Evolutionary conservation across 164 flowering plant species (phyloP).

Genomic region (Dillenia turbinata): DNA sequence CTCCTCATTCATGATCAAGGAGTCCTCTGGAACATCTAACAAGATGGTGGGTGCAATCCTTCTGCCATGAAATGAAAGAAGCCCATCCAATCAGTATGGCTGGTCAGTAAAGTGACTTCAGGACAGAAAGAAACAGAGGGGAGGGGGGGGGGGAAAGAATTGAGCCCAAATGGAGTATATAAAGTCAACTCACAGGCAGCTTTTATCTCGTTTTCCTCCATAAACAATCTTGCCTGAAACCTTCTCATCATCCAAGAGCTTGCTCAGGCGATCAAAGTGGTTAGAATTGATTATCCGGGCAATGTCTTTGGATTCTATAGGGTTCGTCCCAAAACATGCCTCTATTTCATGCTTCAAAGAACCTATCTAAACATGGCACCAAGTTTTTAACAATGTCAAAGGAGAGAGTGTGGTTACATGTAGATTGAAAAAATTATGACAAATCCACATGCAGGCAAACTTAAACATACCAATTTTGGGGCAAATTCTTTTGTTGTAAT

Average conservation of each 20-base stretch:
- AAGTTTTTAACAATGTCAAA: neutral
- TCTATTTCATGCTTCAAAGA: conserved; percentile 51
- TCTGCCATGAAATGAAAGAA: conserved; percentile 32
- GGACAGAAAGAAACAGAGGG: neutral
- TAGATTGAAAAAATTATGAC: neutral
- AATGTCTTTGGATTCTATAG: conserved; percentile 64
- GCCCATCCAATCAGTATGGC: neutral
- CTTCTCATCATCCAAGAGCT: conserved; percentile 71
- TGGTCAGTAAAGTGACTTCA: neutral
- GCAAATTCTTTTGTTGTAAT: conserved; percentile 62
- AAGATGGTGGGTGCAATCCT: conserved; percentile 82
- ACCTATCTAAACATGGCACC: conserved; percentile 39
- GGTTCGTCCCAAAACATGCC: conserved; percentile 68
- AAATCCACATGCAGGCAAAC: neutral
- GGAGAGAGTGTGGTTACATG: neutral
- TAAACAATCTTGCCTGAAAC: conserved; percentile 64
- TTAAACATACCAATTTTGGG: conserved; percentile 51
- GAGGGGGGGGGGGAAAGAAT: no score
- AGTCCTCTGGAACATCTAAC: conserved; percentile 78
- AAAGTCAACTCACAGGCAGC: conserved; percentile 46
- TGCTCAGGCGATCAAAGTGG: conserved; percentile 65
- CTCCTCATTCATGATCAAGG: conserved; percentile 87
- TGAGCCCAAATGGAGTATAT: no score
- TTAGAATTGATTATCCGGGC: conserved; percentile 72
- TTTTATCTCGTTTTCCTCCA: conserved; percentile 73